These are phyloP conservation scores for Neonectria hederae DNA, from an alignment of 2,329 filamentous ascomycete genomes.

Conservation along the genomic window DNA sequence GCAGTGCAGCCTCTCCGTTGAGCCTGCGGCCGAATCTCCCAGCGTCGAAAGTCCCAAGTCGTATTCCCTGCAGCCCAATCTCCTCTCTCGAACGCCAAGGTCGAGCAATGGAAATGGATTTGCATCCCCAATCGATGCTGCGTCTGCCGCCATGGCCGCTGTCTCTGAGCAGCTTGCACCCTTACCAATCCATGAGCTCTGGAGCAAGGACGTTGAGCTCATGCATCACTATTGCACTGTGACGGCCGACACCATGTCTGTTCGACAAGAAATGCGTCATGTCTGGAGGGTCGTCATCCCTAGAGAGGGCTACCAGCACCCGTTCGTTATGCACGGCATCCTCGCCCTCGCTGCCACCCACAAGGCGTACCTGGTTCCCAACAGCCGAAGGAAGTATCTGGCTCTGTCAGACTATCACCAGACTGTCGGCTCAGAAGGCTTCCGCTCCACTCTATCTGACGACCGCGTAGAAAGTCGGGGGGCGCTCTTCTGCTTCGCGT, in stretches of 20 bases:
- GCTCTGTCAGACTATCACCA: constrained; percentile 44
- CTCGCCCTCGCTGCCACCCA: constrained; percentile 43
- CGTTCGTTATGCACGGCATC: constrained; percentile 45
- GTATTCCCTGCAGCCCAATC: constrained; percentile 20
- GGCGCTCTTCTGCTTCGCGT: constrained; percentile 52
- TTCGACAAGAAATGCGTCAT: constrained; percentile 36
- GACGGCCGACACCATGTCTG: constrained; percentile 37
- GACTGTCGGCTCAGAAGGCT: constrained; percentile 43
- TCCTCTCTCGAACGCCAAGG: constrained; percentile 25
- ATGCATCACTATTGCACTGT: constrained; percentile 46
- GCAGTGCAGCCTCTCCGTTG: constrained; percentile 40
- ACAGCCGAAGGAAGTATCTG: constrained; percentile 37
- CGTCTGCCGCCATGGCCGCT: constrained; percentile 19
- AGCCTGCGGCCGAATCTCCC: neutral
- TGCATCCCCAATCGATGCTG: constrained; percentile 19
- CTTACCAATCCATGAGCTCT: constrained; percentile 36
- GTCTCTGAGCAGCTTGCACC: constrained; percentile 36
- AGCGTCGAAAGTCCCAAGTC: neutral
- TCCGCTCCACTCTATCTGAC: constrained; percentile 35
- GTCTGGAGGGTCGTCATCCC: constrained; percentile 43
- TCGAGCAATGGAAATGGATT: constrained; percentile 16
- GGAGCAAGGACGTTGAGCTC: constrained; percentile 40
- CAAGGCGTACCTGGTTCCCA: constrained; percentile 44
- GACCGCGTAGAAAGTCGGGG: constrained; percentile 34
- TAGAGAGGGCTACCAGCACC: constrained; percentile 39